Percentiles rank a stretch among this genome's conserved stretches.
Conservation (phyloP, 1,284 basidiomycete species). For the Boletus smithii region DNA sequence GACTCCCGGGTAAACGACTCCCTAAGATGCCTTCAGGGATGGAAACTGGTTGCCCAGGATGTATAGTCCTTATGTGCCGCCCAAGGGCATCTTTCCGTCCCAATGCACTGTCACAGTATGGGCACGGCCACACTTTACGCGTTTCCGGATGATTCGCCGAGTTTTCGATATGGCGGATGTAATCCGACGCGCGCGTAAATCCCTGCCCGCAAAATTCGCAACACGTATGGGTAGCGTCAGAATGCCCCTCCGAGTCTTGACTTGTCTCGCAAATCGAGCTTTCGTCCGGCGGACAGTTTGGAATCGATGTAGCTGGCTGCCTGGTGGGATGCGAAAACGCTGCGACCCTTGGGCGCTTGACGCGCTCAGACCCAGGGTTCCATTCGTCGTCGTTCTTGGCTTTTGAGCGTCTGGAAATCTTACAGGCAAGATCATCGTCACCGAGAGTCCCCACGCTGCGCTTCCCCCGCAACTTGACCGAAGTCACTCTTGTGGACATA, state of each 20-base stretch:
- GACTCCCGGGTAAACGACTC: not conserved
- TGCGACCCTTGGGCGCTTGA: slow-evolving; percentile 6
- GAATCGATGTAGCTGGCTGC: not conserved
- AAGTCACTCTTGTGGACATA: not conserved
- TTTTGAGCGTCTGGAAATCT: slow-evolving; percentile 12
- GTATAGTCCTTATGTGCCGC: slow-evolving; percentile 23
- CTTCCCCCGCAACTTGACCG: slow-evolving; percentile 10
- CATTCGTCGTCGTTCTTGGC: slow-evolving; percentile 26
- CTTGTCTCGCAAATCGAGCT: not conserved
- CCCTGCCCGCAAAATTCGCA: slow-evolving; percentile 18
- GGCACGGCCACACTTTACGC: slow-evolving; percentile 28
- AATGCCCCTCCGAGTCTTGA: not conserved
- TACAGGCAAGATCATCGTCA: slow-evolving; percentile 4
- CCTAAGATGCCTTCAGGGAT: slow-evolving; percentile 3
- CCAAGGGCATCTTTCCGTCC: slow-evolving; percentile 26
- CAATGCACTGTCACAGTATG: slow-evolving; percentile 14
- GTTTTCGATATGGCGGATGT: slow-evolving; percentile 25
- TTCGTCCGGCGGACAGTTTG: not conserved
- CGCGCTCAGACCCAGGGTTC: slow-evolving; percentile 14
- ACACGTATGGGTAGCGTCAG: slow-evolving; percentile 5
- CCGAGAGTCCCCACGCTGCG: slow-evolving; percentile 7
- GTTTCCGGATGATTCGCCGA: slow-evolving; percentile 27
- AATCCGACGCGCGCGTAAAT: slow-evolving; percentile 25
- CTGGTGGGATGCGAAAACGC: not conserved
- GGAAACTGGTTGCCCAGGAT: slow-evolving; percentile 4